Evolutionary conservation across 1,284 basidiomycete species (phyloP).

Genomic region (Meira miltonrushii): DNA sequence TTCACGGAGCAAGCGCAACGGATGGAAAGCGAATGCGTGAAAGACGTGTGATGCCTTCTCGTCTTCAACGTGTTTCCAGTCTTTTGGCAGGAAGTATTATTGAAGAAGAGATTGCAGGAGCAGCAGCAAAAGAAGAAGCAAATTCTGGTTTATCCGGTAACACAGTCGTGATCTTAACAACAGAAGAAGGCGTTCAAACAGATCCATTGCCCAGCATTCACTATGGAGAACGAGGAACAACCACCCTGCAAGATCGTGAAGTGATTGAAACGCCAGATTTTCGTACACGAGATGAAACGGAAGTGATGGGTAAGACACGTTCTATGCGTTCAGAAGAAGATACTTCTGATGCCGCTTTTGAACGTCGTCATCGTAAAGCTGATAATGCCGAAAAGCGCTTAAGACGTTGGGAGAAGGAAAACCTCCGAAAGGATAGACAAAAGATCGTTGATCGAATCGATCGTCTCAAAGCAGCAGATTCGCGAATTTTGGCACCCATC

Average conservation of each 20-base stretch:
- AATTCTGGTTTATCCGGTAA: not conserved
- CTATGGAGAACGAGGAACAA: too few species aligned
- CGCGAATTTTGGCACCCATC: constrained; percentile 41
- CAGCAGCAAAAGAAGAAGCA: constrained; percentile 12
- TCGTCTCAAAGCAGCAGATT: constrained; percentile 69
- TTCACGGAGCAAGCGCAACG: not conserved
- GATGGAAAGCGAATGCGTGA: constrained; percentile 6
- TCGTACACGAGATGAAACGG: constrained; percentile 29
- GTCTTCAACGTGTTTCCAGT: constrained; percentile 29
- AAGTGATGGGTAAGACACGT: constrained; percentile 39
- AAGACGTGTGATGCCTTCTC: constrained; percentile 24
- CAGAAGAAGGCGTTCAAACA: constrained; percentile 5
- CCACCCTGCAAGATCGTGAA: not conserved
- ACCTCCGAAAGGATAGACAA: constrained; percentile 81
- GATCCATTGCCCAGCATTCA: too few species aligned
- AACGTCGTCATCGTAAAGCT: constrained; percentile 75
- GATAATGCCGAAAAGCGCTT: constrained; percentile 79
- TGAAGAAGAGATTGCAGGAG: constrained; percentile 33
- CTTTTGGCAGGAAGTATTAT: constrained; percentile 31
- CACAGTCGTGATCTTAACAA: constrained; percentile 21
- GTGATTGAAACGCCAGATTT: constrained; percentile 43
- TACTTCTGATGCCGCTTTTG: constrained; percentile 77
- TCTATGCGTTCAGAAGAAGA: constrained; percentile 56
- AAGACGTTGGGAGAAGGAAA: constrained; percentile 79
- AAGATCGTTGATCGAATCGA: constrained; percentile 83